phyloP scores from a whole-genome alignment of 495 filamentous ascomycete genomes.

The Monascus purpureus region DNA sequence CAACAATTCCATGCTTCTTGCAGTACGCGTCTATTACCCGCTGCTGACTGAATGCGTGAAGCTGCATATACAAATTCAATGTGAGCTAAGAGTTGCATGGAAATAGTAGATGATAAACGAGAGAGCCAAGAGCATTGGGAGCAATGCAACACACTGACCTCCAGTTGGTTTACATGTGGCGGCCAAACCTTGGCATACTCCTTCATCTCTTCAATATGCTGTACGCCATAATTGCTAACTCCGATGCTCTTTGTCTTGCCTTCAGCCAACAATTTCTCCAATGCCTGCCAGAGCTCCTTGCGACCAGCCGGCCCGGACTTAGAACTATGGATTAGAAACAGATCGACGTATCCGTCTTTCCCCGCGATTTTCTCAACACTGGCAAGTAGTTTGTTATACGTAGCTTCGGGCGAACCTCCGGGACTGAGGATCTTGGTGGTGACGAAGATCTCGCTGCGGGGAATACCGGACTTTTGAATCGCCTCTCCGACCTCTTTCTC shows the following conservation, averaged over 20 bases:
- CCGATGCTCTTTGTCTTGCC: slow-evolving; percentile 49
- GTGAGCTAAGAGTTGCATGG: slow-evolving; percentile 1
- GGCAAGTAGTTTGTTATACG: slow-evolving; percentile 41
- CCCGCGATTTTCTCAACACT: slow-evolving; percentile 49
- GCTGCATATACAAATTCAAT: too few species aligned
- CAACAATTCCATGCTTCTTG: slow-evolving; percentile 42
- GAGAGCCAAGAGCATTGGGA: too few species aligned
- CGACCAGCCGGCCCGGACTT: slow-evolving; percentile 35
- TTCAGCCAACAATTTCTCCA: slow-evolving; percentile 45
- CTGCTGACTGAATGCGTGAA: slow-evolving; percentile 57
- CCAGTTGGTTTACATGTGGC: slow-evolving; percentile 57
- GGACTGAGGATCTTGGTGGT: slow-evolving; percentile 53
- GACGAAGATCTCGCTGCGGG: slow-evolving; percentile 46
- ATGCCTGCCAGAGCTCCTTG: slow-evolving; percentile 49
- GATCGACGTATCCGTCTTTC: slow-evolving; percentile 49
- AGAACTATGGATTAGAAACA: slow-evolving; percentile 57
- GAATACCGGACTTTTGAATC: slow-evolving; percentile 36
- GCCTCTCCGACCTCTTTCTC: slow-evolving; percentile 53
- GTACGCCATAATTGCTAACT: slow-evolving; percentile 55
- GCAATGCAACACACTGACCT: slow-evolving; percentile 39
- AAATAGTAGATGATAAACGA: too few species aligned
- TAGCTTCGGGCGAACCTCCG: slow-evolving; percentile 39
- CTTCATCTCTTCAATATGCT: slow-evolving; percentile 49
- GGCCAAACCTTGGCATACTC: slow-evolving; percentile 47
- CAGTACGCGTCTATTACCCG: slow-evolving; percentile 46